Evolutionary conservation across 352 stramenopile genomes (phyloP).

Genomic region (Globisporangium nunn): DNA sequence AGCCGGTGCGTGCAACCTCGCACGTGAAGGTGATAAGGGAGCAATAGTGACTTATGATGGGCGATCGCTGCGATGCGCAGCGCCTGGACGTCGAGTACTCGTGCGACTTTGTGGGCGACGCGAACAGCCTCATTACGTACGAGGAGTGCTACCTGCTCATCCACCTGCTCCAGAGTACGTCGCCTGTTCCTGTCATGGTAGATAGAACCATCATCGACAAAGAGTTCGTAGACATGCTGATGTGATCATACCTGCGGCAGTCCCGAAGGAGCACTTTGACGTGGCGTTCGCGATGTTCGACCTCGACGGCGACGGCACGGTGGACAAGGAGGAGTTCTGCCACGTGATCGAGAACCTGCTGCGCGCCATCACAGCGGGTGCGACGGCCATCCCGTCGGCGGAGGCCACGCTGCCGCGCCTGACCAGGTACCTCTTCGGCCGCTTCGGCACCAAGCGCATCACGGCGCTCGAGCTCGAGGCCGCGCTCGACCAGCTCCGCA

Average conservation of each 20-base stretch:
- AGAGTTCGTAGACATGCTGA: background rate
- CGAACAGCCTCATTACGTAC: slow-evolving; percentile 66
- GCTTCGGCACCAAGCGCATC: slow-evolving; percentile 50
- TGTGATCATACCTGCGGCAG: slow-evolving; percentile 13
- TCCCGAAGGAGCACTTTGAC: slow-evolving; percentile 70
- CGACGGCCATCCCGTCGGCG: slow-evolving; percentile 1
- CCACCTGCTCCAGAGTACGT: slow-evolving; percentile 69
- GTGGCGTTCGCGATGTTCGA: slow-evolving; percentile 82
- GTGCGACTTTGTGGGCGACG: slow-evolving; percentile 70
- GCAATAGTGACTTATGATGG: too few relatives aligned
- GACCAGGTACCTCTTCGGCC: slow-evolving; percentile 59
- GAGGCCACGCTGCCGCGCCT: slow-evolving; percentile 38
- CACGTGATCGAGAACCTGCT: slow-evolving; percentile 66
- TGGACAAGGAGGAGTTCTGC: slow-evolving; percentile 71
- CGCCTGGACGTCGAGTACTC: slow-evolving; percentile 43
- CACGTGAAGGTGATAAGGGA: too few relatives aligned
- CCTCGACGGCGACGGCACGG: slow-evolving; percentile 59
- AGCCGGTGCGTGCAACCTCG: slow-evolving; percentile 17
- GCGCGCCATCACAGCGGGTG: slow-evolving; percentile 20
- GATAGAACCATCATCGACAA: too few relatives aligned
- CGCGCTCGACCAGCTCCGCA: slow-evolving; percentile 43
- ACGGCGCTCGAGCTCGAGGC: slow-evolving; percentile 39
- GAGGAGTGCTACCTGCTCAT: slow-evolving; percentile 78
- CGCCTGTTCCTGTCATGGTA: too few relatives aligned
- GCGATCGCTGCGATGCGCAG: slow-evolving; percentile 14